phyloP scores from a whole-genome alignment of 1,139 yeast genomes.

The Meyerozyma athensensis region DNA sequence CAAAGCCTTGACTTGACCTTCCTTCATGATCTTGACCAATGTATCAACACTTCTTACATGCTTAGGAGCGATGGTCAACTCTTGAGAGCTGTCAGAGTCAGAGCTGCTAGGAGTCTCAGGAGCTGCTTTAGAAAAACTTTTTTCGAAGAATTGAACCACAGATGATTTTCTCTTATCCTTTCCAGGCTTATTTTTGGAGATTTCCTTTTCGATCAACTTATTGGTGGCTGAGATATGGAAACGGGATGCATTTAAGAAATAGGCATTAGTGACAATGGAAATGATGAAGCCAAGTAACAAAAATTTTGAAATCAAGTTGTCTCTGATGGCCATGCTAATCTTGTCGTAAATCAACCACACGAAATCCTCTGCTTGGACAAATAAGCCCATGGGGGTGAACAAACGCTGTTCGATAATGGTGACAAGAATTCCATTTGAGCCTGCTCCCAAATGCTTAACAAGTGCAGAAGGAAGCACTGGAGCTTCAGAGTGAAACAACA shows the following conservation, averaged over 20 bases:
- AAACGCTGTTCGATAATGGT: slow-evolving; percentile 64
- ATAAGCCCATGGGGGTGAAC: slow-evolving; percentile 63
- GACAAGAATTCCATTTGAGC: slow-evolving; percentile 51
- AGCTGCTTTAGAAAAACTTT: slow-evolving; percentile 6
- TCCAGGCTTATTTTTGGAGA: slow-evolving; percentile 25
- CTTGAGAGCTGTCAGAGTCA: slow-evolving; percentile 13
- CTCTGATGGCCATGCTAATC: slow-evolving; percentile 72
- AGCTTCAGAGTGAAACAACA: slow-evolving; percentile 29
- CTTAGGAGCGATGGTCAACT: slow-evolving; percentile 23
- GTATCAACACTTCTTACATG: slow-evolving; percentile 51
- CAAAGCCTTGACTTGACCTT: slow-evolving; percentile 66
- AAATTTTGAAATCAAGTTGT: slow-evolving; percentile 74
- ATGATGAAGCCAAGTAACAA: slow-evolving; percentile 68
- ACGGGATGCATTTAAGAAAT: slow-evolving; percentile 74
- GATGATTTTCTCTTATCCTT: slow-evolving; percentile 3
- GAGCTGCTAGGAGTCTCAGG: slow-evolving; percentile 9
- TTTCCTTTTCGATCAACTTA: slow-evolving; percentile 39
- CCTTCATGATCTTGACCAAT: slow-evolving; percentile 56
- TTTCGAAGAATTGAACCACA: slow-evolving; percentile 4
- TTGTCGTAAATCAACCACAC: slow-evolving; percentile 49
- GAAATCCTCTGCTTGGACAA: slow-evolving; percentile 64
- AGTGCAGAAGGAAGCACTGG: slow-evolving; percentile 35
- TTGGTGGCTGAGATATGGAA: slow-evolving; percentile 45
- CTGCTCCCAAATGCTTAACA: slow-evolving; percentile 39
- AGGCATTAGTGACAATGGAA: slow-evolving; percentile 77